These are phyloP conservation scores for Penicillium canariense DNA, from an alignment of 495 filamentous ascomycete genomes.

Conservation along the genomic window DNA sequence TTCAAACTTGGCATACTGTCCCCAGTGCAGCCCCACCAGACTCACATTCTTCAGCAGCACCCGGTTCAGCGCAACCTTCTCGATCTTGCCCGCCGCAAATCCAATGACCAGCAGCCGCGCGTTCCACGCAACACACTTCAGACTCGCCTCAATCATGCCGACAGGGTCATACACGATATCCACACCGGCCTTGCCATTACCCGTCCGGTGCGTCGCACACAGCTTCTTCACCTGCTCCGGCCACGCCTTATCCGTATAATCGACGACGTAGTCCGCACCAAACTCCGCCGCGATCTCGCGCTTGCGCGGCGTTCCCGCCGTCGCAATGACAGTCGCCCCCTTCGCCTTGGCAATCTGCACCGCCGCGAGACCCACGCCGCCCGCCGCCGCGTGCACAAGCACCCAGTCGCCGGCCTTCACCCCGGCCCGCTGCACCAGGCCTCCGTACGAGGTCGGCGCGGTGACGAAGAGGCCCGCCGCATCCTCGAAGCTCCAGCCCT, in stretches of 20 bases:
- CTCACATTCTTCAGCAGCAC: slow-evolving; percentile 92
- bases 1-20: slow-evolving; percentile 73
- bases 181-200: slow-evolving; percentile 64
- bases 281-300: slow-evolving; percentile 72
- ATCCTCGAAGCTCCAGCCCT: slow-evolving; percentile 77
- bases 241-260: slow-evolving; percentile 73
- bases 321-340: slow-evolving; percentile 87
- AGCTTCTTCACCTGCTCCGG: slow-evolving; percentile 74
- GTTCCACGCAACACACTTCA: slow-evolving; percentile 91
- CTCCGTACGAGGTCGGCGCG: slow-evolving; percentile 86
- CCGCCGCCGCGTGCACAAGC: slow-evolving; percentile 88
- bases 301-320: slow-evolving; percentile 75
- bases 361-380: slow-evolving; percentile 87
- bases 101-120: slow-evolving; percentile 83
- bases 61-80: slow-evolving; percentile 89
- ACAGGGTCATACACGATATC: slow-evolving; percentile 93
- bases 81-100: slow-evolving; percentile 84
- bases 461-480: slow-evolving; percentile 91
- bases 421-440: slow-evolving; percentile 71
- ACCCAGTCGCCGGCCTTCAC: slow-evolving; percentile 81
- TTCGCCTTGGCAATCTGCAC: slow-evolving; percentile 92
- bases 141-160: slow-evolving; percentile 75
- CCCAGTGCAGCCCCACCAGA: slow-evolving; percentile 90
- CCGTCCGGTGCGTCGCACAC: slow-evolving; percentile 48
- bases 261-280: slow-evolving; percentile 79